Conservation (phyloP, 192 early-diverging fungal species). For the Backusella circina region DNA sequence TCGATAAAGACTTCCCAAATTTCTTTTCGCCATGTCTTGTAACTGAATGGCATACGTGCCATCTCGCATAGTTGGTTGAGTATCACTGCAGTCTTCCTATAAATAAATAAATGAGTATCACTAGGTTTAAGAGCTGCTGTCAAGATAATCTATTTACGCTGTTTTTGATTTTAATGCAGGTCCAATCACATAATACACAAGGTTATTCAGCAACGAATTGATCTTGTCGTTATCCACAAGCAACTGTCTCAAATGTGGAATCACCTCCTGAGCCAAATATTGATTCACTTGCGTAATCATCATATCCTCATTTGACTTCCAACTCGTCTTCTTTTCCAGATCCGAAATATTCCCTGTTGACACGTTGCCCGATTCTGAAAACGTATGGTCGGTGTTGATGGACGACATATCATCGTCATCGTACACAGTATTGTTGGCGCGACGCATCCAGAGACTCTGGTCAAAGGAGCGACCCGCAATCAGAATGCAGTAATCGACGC, state of each 20-base stretch:
- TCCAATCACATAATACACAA: constrained; percentile 81
- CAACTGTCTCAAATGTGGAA: constrained; percentile 67
- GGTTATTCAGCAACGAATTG: constrained; percentile 55
- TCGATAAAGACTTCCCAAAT: constrained; percentile 77
- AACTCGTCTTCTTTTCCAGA: constrained; percentile 42
- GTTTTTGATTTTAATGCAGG: constrained; percentile 63
- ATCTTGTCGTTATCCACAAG: constrained; percentile 75
- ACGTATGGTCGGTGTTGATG: constrained; percentile 2
- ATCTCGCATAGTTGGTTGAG: constrained; percentile 61
- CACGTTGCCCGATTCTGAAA: constrained; percentile 1
- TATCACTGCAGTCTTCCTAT: constrained; percentile 28
- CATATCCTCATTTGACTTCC: constrained; percentile 61
- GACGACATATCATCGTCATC: constrained; percentile 35
- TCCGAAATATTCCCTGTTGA: constrained; percentile 36
- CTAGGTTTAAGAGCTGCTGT: neutral
- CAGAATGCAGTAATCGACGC: constrained; percentile 72
- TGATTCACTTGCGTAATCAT: constrained; percentile 58
- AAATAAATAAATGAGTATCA: neutral
- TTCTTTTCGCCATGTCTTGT: constrained; percentile 71
- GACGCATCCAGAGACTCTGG: constrained; percentile 61
- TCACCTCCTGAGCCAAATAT: constrained; percentile 47
- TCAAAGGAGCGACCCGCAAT: constrained; percentile 76
- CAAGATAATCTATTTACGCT: constrained; percentile 19
- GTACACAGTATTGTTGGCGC: constrained; percentile 34
- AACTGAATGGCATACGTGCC: constrained; percentile 56